Percentiles rank a stretch among this genome's conserved stretches.
phyloP scores from a whole-genome alignment of 2,329 filamentous ascomycete genomes.

The Scopulariopsis brevicaulis region DNA sequence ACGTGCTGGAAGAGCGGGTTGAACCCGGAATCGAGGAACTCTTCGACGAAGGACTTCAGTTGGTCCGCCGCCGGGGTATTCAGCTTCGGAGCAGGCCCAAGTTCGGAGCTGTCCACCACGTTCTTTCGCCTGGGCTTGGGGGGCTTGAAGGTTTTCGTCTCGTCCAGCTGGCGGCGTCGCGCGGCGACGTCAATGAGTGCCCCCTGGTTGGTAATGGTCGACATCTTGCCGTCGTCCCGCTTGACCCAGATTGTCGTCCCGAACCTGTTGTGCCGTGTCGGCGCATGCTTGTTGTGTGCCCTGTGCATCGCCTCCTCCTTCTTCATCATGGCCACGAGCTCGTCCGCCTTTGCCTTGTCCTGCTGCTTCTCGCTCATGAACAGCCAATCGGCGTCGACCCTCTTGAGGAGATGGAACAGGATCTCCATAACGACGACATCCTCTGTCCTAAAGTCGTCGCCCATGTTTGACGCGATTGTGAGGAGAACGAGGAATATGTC shows the following conservation, averaged over 20 bases:
- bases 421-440: slow-evolving; percentile 87
- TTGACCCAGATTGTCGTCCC: slow-evolving; percentile 97
- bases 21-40: slow-evolving; percentile 91
- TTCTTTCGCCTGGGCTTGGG: slow-evolving; percentile 53
- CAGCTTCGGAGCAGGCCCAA: slow-evolving; percentile 62
- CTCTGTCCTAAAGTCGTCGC: slow-evolving; percentile 82
- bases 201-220: slow-evolving; percentile 80
- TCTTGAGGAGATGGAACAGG: slow-evolving; percentile 85
- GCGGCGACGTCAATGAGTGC: slow-evolving; percentile 62
- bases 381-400: slow-evolving; percentile 70
- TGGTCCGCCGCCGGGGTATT: slow-evolving; percentile 64
- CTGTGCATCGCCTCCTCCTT: slow-evolving; percentile 79
- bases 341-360: slow-evolving; percentile 55
- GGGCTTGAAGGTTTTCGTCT: slow-evolving; percentile 80
- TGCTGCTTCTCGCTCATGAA: slow-evolving; percentile 74
- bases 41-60: slow-evolving; percentile 73
- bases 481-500: slow-evolving; percentile 80
- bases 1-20: slow-evolving; percentile 82
- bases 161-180: slow-evolving; percentile 81
- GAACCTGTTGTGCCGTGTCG: slow-evolving; percentile 85
- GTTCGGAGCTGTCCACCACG: slow-evolving; percentile 57
- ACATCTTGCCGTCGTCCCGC: slow-evolving; percentile 71
- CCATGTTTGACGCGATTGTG: slow-evolving; percentile 84
- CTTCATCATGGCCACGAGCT: slow-evolving; percentile 62
- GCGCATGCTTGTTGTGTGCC: slow-evolving; percentile 64